Evolutionary conservation across 441 rosid genomes (phyloP).

Genomic region (Jatropha podagrica): DNA sequence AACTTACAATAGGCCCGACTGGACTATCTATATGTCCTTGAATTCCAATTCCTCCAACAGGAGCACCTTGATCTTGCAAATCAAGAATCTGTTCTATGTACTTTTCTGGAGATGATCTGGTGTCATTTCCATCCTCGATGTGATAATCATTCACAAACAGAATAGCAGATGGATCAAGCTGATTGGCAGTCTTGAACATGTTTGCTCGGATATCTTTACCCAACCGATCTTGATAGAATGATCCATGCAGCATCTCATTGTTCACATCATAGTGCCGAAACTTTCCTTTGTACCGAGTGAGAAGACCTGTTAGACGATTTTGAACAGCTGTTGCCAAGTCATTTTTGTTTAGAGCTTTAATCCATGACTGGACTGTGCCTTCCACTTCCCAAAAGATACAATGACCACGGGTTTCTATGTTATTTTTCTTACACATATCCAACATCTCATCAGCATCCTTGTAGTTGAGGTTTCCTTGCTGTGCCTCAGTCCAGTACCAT

Average conservation of each 20-base stretch:
- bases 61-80: slow-evolving; percentile 80
- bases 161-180: slow-evolving; percentile 69
- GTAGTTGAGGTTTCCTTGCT: slow-evolving; percentile 73
- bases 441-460: slow-evolving; percentile 88
- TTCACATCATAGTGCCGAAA: slow-evolving; percentile 89
- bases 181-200: slow-evolving; percentile 79
- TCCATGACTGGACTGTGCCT: slow-evolving; percentile 65
- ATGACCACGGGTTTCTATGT: slow-evolving; percentile 67
- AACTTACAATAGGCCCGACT: slow-evolving; percentile 66
- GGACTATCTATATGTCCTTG: slow-evolving; percentile 91
- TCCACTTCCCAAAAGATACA: slow-evolving; percentile 97
- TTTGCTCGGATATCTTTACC: slow-evolving; percentile 60
- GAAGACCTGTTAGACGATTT: slow-evolving; percentile 65
- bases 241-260: slow-evolving; percentile 95
- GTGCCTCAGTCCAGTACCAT: slow-evolving; percentile 90
- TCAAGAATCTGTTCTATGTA: slow-evolving; percentile 57
- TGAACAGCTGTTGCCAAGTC: slow-evolving; percentile 62
- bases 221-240: slow-evolving; percentile 69
- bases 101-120: slow-evolving; percentile 67
- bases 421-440: slow-evolving; percentile 54
- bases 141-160: slow-evolving; percentile 92
- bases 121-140: slow-evolving; percentile 70
- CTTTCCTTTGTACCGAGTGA: slow-evolving; percentile 73
- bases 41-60: slow-evolving; percentile 83
- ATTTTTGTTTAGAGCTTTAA: slow-evolving; percentile 53